Percentiles rank a stretch among this genome's conserved stretches.
These are phyloP conservation scores for Pachysandra terminalis DNA, from an alignment of 164 flowering plant species.

Conservation along the genomic window DNA sequence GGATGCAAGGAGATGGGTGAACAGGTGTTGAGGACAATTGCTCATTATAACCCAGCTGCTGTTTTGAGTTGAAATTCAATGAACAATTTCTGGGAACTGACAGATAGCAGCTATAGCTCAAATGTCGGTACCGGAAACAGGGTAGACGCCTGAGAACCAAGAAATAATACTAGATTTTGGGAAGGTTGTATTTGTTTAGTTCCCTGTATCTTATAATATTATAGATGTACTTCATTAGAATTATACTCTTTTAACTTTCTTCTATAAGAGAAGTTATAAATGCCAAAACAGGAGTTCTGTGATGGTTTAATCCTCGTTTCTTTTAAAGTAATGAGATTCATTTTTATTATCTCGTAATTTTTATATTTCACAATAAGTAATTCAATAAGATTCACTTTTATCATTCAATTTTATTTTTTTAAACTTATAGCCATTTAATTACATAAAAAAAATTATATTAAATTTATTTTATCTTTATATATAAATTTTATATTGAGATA, in stretches of 20 bases:
- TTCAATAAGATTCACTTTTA: no score
- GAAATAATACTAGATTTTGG: no score
- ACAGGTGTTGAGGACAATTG: conserved; percentile 65
- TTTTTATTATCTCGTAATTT: no score
- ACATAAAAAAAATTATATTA: no score
- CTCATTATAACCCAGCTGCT: conserved; percentile 40
- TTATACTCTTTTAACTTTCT: neutral
- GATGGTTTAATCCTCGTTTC: neutral
- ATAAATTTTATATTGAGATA: no score
- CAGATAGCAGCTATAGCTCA: neutral
- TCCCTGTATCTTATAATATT: no score
- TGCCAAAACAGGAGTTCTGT: neutral
- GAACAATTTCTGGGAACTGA: neutral
- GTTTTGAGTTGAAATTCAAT: conserved; percentile 10
- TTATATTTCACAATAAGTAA: no score
- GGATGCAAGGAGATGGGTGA: conserved; percentile 96
- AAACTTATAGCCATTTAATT: no score
- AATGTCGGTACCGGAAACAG: neutral
- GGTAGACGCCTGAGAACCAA: neutral
- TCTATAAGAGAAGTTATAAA: neutral
- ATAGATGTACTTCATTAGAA: neutral
- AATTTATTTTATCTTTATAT: no score
- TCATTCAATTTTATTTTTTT: no score
- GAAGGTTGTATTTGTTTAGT: no score
- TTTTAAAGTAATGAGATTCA: no score